Percentiles rank a stretch among this genome's conserved stretches.
These are phyloP conservation scores for Aspergillus awamori DNA, from an alignment of 2,329 filamentous ascomycete species.

Conservation along the genomic window DNA sequence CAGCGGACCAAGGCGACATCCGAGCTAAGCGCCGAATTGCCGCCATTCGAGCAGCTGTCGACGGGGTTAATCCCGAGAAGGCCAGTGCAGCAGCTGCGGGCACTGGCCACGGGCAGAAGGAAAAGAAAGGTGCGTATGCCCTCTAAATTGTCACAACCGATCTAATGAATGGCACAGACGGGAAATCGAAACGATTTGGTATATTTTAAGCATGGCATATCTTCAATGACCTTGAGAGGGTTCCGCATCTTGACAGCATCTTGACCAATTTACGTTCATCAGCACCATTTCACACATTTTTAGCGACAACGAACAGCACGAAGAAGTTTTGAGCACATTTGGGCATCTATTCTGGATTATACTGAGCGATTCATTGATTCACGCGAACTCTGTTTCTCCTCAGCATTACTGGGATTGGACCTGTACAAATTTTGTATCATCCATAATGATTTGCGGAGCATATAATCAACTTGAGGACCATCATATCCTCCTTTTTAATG, in stretches of 20 bases:
- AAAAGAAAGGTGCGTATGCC: constrained; percentile 13
- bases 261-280: not conserved
- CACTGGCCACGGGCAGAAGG: constrained; percentile 18
- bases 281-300: not conserved
- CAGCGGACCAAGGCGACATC: constrained; percentile 88
- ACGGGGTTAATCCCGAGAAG: constrained; percentile 49
- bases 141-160: not conserved
- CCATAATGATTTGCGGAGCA: not conserved
- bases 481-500: not conserved
- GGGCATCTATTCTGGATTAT: not conserved
- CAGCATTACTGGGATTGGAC: not conserved
- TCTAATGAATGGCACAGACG: not conserved
- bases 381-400: not conserved
- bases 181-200: constrained; percentile 2
- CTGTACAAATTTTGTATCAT: not conserved
- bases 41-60: constrained; percentile 81
- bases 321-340: not conserved
- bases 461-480: not conserved
- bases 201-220: not conserved
- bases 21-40: constrained; percentile 83
- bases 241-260: not conserved
- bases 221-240: not conserved
- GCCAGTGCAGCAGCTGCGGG: constrained; percentile 22
- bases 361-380: not conserved
- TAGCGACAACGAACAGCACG: not conserved